Evolutionary conservation across 2,329 filamentous ascomycete genomes (phyloP), one percentile per base, ranked within the genome.

Genomic region (Lachnellula subtilissima): DNA sequence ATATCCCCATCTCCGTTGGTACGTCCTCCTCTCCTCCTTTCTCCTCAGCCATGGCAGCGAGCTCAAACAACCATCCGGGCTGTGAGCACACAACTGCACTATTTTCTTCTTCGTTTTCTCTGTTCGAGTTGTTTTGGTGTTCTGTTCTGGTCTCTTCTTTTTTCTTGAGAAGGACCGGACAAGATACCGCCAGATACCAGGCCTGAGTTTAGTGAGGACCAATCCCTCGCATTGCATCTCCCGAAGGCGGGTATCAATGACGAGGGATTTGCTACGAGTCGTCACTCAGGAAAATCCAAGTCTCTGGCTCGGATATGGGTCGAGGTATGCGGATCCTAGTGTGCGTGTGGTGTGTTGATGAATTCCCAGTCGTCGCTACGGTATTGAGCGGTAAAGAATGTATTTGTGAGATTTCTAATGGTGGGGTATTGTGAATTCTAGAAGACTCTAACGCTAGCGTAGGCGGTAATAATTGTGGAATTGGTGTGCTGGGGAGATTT

Each of bases 251-350:
- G 39, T 54, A 58, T 66, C 60, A 61, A 55, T 58, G 56, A 49
- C 28, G 46, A 54, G 56, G 48, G 60, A 58, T 64, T 46, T 67
- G 63, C 51, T 67, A 64, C 65, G 53, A 67, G 64, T 67, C 65
- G 64, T 66, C 65, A 54, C 61, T 63, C 61, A 66, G 63, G 42
- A 56, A 17, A 49, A 64, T 62, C 65, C 65, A 66, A 45, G 63
- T 61, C 40, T 65, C 62, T 58, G 62, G 60, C 53, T 67, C 58
- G 52, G 61, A 63, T 42, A 54, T 47, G 56, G 17, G 57, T 61
- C 45, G 45, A 42, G 22, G 52, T 48, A 22, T 45, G 37, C 47
- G 50, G 48, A 19, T 56, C 39, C 14, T n/a, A 22, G 23, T 28
- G 39, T 23, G 37, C 35, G 52, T 52, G 54, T 48, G 54, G 50